Conservation (phyloP, 1,139 yeast genomes). For the Yamadazyma mexicana region DNA sequence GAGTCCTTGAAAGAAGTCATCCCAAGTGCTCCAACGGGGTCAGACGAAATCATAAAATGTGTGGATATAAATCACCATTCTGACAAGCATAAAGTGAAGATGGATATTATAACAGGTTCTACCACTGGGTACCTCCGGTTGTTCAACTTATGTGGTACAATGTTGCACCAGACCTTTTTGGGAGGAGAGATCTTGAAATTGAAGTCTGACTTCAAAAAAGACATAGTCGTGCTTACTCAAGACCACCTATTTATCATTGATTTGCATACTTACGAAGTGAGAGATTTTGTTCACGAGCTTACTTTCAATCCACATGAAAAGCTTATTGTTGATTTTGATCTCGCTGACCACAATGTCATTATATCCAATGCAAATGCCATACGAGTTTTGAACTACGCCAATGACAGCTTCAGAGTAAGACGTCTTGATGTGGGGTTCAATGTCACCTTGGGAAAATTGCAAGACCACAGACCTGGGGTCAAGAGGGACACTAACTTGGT, state of each 20-base stretch:
- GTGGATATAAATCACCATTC: conserved; percentile 21
- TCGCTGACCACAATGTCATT: conserved; percentile 46
- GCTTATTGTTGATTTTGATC: conserved; percentile 47
- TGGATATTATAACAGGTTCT: conserved; percentile 31
- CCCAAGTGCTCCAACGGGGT: conserved; percentile 9
- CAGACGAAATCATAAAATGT: conserved; percentile 15
- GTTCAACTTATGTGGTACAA: conserved; percentile 31
- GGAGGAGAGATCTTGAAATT: conserved; percentile 23
- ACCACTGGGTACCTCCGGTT: conserved; percentile 23
- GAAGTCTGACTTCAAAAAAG: conserved; percentile 30
- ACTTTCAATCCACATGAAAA: conserved; percentile 8
- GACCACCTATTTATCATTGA: conserved; percentile 22
- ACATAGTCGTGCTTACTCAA: conserved; percentile 25
- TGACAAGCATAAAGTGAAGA: conserved; percentile 25
- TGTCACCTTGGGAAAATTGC: conserved; percentile 20
- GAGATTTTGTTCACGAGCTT: conserved; percentile 4
- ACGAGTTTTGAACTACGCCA: conserved; percentile 25
- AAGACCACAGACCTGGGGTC: conserved; percentile 16
- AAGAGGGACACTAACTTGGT: conserved; percentile 18
- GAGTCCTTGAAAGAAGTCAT: conserved; percentile 21
- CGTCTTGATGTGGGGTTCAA: conserved; percentile 16
- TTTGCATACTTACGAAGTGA: conserved; percentile 15
- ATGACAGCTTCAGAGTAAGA: conserved; percentile 5
- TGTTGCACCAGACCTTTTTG: conserved; percentile 17
- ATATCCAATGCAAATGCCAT: conserved; percentile 26